phyloP scores from a whole-genome alignment of 768 basidiomycete genomes.

The Pleurotus tuoliensis region DNA sequence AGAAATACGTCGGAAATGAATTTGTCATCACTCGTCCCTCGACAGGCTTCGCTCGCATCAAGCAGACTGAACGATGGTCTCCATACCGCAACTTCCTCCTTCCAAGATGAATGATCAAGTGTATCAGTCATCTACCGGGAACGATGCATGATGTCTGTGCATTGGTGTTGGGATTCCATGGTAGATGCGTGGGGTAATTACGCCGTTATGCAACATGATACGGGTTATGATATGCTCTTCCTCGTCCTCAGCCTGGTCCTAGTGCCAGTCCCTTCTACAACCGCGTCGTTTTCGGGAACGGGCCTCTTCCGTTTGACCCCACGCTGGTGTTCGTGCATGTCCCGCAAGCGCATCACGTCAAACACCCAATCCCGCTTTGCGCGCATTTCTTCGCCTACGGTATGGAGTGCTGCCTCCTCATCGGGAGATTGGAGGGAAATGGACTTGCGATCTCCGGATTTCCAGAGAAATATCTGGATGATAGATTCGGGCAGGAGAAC shows the following conservation, averaged over 20 bases:
- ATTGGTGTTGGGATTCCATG: not conserved
- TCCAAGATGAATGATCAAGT: constrained; percentile 5
- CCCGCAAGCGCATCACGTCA: constrained; percentile 49
- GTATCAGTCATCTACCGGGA: too few species aligned
- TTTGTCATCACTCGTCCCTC: constrained; percentile 48
- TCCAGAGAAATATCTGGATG: constrained; percentile 73
- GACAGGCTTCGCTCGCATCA: constrained; percentile 19
- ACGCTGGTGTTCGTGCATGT: constrained; percentile 16
- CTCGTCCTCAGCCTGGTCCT: not conserved
- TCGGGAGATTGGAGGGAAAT: constrained; percentile 41
- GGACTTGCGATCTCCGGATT: constrained; percentile 52
- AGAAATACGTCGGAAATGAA: constrained; percentile 66
- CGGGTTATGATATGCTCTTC: not conserved
- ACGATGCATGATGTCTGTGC: not conserved
- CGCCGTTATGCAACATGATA: not conserved
- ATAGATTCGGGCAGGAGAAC: constrained; percentile 71
- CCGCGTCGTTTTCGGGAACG: not conserved
- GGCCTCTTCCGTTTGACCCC: not conserved
- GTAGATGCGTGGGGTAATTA: not conserved
- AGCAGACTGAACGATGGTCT: not conserved
- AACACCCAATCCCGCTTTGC: constrained; percentile 67
- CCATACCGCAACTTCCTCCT: not conserved
- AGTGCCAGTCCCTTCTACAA: not conserved
- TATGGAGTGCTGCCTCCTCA: constrained; percentile 56
- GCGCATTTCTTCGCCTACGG: constrained; percentile 41